Evolutionary conservation across 2,329 filamentous ascomycete genomes (phyloP).

Genomic region (Aureobasidium subglaciale): DNA sequence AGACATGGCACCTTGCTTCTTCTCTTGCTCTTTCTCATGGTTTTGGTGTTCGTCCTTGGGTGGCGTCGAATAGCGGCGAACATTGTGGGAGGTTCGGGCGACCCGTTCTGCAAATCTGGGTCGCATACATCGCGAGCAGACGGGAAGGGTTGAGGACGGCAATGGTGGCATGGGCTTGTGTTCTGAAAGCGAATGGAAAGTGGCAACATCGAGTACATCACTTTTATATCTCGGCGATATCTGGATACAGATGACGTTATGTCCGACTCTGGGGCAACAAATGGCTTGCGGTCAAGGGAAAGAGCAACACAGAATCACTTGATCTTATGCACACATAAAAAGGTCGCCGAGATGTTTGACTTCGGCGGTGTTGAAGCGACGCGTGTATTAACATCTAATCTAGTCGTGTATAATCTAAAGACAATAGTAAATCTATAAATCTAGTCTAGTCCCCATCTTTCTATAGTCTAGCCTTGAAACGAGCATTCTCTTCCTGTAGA

Average conservation of each 20-base stretch:
- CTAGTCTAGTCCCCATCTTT: too few relatives aligned
- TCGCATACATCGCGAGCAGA: constrained; percentile 36
- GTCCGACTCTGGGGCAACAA: too few relatives aligned
- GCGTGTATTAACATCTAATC: background rate
- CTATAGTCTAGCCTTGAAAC: constrained; percentile 35
- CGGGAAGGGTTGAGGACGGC: constrained; percentile 20
- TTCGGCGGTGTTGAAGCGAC: too few relatives aligned
- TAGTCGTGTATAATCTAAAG: background rate
- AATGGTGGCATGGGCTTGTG: constrained; percentile 16
- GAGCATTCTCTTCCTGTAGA: constrained; percentile 34
- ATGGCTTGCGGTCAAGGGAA: too few relatives aligned
- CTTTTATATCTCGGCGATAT: background rate
- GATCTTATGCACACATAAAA: too few relatives aligned
- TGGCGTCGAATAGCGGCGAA: constrained; percentile 16
- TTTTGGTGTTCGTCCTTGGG: constrained; percentile 8
- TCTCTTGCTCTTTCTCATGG: constrained; percentile 17
- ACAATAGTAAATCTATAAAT: background rate
- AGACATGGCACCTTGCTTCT: constrained; percentile 50
- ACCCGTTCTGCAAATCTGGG: constrained; percentile 20
- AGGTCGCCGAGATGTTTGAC: too few relatives aligned
- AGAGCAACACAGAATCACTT: too few relatives aligned
- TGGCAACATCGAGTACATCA: background rate
- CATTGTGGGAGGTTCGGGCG: background rate
- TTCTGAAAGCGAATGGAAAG: constrained; percentile 17
- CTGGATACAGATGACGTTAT: too few relatives aligned